These are phyloP conservation scores for Licmophora abbreviata DNA, from an alignment of 108 stramenopile species.

Conservation along the genomic window DNA sequence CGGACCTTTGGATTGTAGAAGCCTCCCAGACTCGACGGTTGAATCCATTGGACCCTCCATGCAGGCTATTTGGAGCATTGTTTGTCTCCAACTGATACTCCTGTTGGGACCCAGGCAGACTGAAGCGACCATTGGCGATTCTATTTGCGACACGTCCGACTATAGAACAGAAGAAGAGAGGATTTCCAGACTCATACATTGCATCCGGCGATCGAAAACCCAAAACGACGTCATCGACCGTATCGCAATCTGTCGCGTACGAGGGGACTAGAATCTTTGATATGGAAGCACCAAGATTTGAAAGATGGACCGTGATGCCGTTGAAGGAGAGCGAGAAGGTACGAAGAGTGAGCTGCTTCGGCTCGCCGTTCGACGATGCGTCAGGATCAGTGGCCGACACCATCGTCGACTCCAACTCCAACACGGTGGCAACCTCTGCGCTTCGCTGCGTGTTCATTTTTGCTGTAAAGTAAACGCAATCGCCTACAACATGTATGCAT, in stretches of 20 bases:
- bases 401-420: background rate
- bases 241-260: background rate
- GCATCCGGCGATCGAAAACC: constrained; percentile 40
- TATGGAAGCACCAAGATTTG: constrained; percentile 37
- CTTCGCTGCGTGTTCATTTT: background rate
- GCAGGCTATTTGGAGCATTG: constrained; percentile 75
- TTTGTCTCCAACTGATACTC: constrained; percentile 56
- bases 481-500: too few species aligned
- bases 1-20: constrained; percentile 11
- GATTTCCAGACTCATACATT: constrained; percentile 34
- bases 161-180: constrained; percentile 54
- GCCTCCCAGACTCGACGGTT: constrained; percentile 48
- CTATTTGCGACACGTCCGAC: constrained; percentile 87
- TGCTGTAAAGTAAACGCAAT: too few species aligned
- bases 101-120: constrained; percentile 19
- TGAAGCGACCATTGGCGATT: constrained; percentile 54
- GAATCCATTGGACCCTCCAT: constrained; percentile 75
- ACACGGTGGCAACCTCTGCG: background rate
- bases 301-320: constrained; percentile 24
- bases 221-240: constrained; percentile 45
- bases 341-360: too few species aligned
- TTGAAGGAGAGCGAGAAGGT: constrained; percentile 15
- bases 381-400: background rate
- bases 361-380: too few species aligned
- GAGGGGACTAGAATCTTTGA: constrained; percentile 34